These are phyloP conservation scores for Trichoderma guizhouense DNA, from an alignment of 2,329 filamentous ascomycete species.

Conservation along the genomic window DNA sequence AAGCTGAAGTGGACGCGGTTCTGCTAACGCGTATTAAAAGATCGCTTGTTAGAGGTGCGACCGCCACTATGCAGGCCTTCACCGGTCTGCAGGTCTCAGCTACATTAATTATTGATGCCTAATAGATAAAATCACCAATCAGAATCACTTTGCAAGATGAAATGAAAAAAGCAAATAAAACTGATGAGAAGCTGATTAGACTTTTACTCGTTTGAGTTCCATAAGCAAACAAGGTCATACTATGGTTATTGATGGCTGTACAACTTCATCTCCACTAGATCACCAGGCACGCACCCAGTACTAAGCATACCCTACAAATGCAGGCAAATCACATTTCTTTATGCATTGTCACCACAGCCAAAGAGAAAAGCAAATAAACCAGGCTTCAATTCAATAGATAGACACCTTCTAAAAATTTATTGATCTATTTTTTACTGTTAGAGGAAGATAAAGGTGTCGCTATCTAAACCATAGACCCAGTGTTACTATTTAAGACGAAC, in stretches of 20 bases:
- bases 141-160: neutral
- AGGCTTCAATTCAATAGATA: neutral
- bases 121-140: neutral
- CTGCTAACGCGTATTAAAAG: neutral
- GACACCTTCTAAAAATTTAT: neutral
- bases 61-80: neutral
- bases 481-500: constrained; percentile 28
- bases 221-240: neutral
- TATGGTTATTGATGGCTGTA: neutral
- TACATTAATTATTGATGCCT: neutral
- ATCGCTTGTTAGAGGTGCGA: neutral
- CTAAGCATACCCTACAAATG: neutral
- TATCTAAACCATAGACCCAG: neutral
- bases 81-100: neutral
- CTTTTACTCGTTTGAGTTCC: neutral
- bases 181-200: neutral
- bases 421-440: neutral
- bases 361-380: neutral
- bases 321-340: neutral
- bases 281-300: neutral
- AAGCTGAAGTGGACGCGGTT: neutral
- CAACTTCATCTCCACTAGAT: too few species aligned
- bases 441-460: neutral
- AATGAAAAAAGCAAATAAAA: neutral
- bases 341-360: neutral